phyloP scores from a whole-genome alignment of 805 yeast species.

The Candida nitratophila region DNA sequence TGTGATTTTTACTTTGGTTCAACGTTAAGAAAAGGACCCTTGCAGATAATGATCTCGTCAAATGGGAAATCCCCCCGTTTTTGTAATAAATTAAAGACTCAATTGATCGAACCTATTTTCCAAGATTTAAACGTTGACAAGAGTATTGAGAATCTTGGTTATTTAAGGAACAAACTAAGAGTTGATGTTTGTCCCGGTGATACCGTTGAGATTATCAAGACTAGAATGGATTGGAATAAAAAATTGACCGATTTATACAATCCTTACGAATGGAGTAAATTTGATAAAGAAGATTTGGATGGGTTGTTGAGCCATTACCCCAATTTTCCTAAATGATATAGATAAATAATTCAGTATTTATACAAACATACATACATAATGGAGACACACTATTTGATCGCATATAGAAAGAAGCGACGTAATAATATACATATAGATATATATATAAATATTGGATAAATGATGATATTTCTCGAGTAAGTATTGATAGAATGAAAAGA shows the following conservation, averaged over 20 bases:
- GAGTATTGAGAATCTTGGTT: slow-evolving; percentile 56
- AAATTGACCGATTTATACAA: slow-evolving; percentile 53
- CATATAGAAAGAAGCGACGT: no score
- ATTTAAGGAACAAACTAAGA: slow-evolving; percentile 45
- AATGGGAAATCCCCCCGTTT: slow-evolving; percentile 79
- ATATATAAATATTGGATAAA: no score
- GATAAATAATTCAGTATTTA: not conserved
- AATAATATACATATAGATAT: no score
- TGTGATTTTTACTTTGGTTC: slow-evolving; percentile 88
- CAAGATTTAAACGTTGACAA: slow-evolving; percentile 36
- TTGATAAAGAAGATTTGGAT: slow-evolving; percentile 30
- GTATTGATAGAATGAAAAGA: no score
- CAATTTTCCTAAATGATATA: slow-evolving; percentile 28
- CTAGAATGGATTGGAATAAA: slow-evolving; percentile 68
- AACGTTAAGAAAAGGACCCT: slow-evolving; percentile 60
- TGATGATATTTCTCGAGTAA: no score
- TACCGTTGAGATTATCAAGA: slow-evolving; percentile 40
- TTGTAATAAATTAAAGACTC: slow-evolving; percentile 53
- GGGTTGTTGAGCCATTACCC: slow-evolving; percentile 44
- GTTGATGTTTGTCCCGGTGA: slow-evolving; percentile 33
- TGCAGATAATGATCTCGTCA: slow-evolving; percentile 77
- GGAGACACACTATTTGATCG: no score
- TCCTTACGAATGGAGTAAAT: slow-evolving; percentile 51
- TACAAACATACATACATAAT: not conserved
- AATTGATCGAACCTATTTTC: slow-evolving; percentile 39